Conservation (phyloP, 257 asterid genomes). For the Nicotiana otophora region DNA sequence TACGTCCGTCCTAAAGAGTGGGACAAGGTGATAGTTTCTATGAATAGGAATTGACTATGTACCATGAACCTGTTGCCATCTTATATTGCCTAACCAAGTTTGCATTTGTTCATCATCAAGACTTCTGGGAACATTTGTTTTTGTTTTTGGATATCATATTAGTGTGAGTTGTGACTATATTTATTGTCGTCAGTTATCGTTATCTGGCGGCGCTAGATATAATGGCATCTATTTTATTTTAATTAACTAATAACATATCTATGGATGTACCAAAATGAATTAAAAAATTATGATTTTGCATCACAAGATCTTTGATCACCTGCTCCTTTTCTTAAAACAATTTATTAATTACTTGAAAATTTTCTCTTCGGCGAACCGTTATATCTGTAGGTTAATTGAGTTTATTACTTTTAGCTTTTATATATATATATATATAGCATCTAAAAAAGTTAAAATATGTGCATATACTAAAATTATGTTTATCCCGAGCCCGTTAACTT, state of each 20-base stretch:
- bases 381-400: too few relatives aligned
- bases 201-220: slow-evolving; percentile 33
- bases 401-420: too few relatives aligned
- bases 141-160: not conserved
- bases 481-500: too few relatives aligned
- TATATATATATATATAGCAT: too few relatives aligned
- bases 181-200: slow-evolving; percentile 19
- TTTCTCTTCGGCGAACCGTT: too few relatives aligned
- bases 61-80: slow-evolving; percentile 54
- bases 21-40: not conserved
- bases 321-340: too few relatives aligned
- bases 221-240: too few relatives aligned
- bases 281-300: not conserved
- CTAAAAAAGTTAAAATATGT: too few relatives aligned
- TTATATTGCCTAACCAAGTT: slow-evolving; percentile 40
- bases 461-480: too few relatives aligned
- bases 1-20: too few relatives aligned
- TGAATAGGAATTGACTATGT: slow-evolving; percentile 29
- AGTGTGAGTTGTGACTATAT: not conserved
- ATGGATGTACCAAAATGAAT: not conserved
- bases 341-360: too few relatives aligned
- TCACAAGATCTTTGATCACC: not conserved
- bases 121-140: not conserved
- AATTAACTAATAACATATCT: not conserved
- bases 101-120: not conserved